A percentile compares a stretch with the other conserved stretches of the same genome.
Conservation (phyloP, 1,139 yeast genomes). For the Yamadazyma blattariae region DNA sequence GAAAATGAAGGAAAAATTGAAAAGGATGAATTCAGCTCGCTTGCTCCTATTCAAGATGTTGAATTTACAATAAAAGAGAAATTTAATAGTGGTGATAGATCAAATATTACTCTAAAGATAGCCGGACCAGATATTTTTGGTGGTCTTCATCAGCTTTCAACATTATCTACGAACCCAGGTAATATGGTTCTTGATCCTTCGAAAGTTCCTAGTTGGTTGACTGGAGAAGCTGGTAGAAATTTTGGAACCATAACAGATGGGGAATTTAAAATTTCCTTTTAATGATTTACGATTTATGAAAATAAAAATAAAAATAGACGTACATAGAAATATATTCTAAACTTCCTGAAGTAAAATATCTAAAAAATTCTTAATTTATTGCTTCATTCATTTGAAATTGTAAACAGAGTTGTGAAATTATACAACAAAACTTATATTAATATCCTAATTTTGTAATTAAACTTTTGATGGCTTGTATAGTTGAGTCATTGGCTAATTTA, state of each 20-base stretch:
- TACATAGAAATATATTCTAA: too few relatives aligned
- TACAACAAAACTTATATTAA: too few relatives aligned
- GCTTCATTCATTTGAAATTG: too few relatives aligned
- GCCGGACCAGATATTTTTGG: slow-evolving; percentile 78
- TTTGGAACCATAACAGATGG: slow-evolving; percentile 51
- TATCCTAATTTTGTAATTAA: slow-evolving; percentile 31
- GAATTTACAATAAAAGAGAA: slow-evolving; percentile 41
- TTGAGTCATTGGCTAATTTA: slow-evolving; percentile 20
- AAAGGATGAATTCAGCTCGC: slow-evolving; percentile 40
- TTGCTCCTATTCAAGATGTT: slow-evolving; percentile 54
- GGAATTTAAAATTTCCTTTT: slow-evolving; percentile 25
- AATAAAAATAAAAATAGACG: not conserved
- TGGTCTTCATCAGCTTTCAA: slow-evolving; percentile 75
- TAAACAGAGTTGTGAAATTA: too few relatives aligned
- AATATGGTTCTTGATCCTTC: slow-evolving; percentile 50
- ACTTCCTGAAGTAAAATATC: too few relatives aligned
- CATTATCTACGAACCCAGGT: slow-evolving; percentile 20
- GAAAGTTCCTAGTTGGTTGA: slow-evolving; percentile 68
- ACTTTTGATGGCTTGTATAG: slow-evolving; percentile 20
- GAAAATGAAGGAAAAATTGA: slow-evolving; percentile 19
- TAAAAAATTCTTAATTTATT: too few relatives aligned
- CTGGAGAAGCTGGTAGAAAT: slow-evolving; percentile 67
- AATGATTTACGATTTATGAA: not conserved
- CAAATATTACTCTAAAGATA: slow-evolving; percentile 46
- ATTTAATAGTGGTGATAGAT: slow-evolving; percentile 10